A percentile compares a stretch with the other conserved stretches of the same genome.
These are phyloP conservation scores for Lepidium sativum DNA, from an alignment of 345 rosid species.

Conservation along the genomic window DNA sequence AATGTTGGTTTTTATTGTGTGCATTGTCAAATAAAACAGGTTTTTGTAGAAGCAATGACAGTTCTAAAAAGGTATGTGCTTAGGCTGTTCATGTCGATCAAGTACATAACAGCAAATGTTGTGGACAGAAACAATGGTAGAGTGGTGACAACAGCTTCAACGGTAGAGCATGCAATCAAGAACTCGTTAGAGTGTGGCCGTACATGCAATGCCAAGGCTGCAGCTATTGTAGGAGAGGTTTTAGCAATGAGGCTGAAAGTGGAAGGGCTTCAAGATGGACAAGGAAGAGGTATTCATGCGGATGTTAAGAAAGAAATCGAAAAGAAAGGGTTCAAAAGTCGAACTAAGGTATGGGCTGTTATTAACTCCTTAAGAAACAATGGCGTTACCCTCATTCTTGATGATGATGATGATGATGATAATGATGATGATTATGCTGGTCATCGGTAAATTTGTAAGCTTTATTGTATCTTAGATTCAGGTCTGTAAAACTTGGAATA, in stretches of 20 bases:
- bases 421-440: background rate
- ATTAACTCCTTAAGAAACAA: constrained; percentile 65
- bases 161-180: constrained; percentile 72
- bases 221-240: constrained; percentile 69
- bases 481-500: background rate
- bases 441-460: background rate
- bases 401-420: constrained; percentile 33
- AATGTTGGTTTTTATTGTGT: background rate
- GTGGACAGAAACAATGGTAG: constrained; percentile 79
- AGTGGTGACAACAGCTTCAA: constrained; percentile 60
- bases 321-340: constrained; percentile 71
- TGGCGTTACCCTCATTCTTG: constrained; percentile 62
- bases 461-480: background rate
- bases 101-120: constrained; percentile 73
- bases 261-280: constrained; percentile 73
- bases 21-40: background rate
- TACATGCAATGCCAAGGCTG: constrained; percentile 76
- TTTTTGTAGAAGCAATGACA: constrained; percentile 34
- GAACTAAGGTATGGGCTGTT: constrained; percentile 44
- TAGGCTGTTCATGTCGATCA: constrained; percentile 60
- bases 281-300: constrained; percentile 66
- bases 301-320: constrained; percentile 66
- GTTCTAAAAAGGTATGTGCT: constrained; percentile 59
- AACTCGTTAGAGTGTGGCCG: constrained; percentile 69
- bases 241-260: constrained; percentile 74